phyloP scores from a whole-genome alignment of 2,329 filamentous ascomycete genomes.

The Hirsutella thompsonii region DNA sequence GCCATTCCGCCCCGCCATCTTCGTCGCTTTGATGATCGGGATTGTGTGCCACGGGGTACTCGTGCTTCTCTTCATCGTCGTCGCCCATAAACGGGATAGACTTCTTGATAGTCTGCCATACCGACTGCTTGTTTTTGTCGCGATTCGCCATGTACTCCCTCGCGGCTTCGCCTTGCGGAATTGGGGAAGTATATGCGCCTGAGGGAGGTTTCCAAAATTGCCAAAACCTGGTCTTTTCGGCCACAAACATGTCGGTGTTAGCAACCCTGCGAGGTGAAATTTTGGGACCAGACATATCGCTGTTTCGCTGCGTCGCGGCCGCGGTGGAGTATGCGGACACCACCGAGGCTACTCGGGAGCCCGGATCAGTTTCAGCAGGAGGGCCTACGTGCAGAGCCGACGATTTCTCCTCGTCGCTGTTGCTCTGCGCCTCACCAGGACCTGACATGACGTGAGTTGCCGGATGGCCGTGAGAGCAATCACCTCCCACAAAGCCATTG shows the following conservation, averaged over 20 bases:
- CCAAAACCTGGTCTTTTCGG: constrained; percentile 38
- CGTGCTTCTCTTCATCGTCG: constrained; percentile 25
- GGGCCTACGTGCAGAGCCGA: constrained; percentile 12
- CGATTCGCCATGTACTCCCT: constrained; percentile 18
- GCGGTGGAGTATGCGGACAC: constrained; percentile 25
- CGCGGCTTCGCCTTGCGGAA: constrained; percentile 42
- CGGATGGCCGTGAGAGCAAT: constrained; percentile 6
- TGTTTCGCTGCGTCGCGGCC: constrained; percentile 4
- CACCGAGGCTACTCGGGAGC: constrained; percentile 23
- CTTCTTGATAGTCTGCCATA: constrained; percentile 36
- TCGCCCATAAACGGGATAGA: constrained; percentile 35
- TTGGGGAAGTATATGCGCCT: constrained; percentile 47
- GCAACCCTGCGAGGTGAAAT: constrained; percentile 41
- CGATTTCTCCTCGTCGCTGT: constrained; percentile 6
- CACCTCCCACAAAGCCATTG: constrained; percentile 35
- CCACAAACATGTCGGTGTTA: constrained; percentile 34
- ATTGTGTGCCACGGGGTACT: constrained; percentile 54
- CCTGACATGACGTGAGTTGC: background rate
- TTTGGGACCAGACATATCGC: constrained; percentile 9
- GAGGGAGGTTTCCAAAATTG: constrained; percentile 53
- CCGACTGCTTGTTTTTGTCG: constrained; percentile 29
- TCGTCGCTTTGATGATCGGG: constrained; percentile 43
- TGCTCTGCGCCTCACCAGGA: background rate
- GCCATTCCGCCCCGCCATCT: constrained; percentile 60
- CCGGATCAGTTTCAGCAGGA: constrained; percentile 19